phyloP scores from a whole-genome alignment of 1,139 yeast genomes.

The Martiniozyma asiatica region DNA sequence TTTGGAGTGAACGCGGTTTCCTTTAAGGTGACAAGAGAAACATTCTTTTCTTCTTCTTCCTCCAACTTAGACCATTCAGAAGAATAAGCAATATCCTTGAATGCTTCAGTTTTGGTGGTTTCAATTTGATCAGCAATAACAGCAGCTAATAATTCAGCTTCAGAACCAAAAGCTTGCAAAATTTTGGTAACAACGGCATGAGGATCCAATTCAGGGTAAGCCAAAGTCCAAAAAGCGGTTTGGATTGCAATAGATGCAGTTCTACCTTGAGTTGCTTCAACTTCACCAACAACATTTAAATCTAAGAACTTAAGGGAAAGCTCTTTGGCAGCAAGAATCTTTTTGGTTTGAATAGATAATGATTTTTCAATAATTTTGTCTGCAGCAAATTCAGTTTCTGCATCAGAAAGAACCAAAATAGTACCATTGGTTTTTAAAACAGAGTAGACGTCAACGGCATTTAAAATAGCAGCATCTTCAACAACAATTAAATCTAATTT shows the following conservation, averaged over 20 bases:
- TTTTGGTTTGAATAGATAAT: conserved; percentile 43
- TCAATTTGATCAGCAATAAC: conserved; percentile 62
- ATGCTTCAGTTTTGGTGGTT: conserved; percentile 37
- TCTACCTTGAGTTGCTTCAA: conserved; percentile 65
- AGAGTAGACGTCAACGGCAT: conserved; percentile 47
- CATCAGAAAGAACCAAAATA: conserved; percentile 33
- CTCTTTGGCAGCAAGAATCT: conserved; percentile 41
- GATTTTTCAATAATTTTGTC: conserved; percentile 36
- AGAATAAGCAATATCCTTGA: conserved; percentile 31
- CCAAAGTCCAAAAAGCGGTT: conserved; percentile 67
- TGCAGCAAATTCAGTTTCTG: conserved; percentile 29
- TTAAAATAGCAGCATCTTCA: conserved; percentile 44
- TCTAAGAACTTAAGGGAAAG: conserved; percentile 45
- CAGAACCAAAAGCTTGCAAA: conserved; percentile 71
- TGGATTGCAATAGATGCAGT: conserved; percentile 66
- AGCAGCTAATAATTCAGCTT: conserved; percentile 72
- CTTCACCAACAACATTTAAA: conserved; percentile 43
- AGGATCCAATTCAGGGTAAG: conserved; percentile 46
- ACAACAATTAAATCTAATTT: conserved; percentile 54
- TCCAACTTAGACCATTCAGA: conserved; percentile 29
- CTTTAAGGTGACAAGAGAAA: conserved; percentile 20
- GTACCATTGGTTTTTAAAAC: conserved; percentile 47
- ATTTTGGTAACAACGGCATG: conserved; percentile 68
- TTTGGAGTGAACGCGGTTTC: conserved; percentile 54
- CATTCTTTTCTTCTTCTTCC: conserved; percentile 13